Conservation (phyloP, 1,139 yeast species). For the Hanseniaspora uvarum region DNA sequence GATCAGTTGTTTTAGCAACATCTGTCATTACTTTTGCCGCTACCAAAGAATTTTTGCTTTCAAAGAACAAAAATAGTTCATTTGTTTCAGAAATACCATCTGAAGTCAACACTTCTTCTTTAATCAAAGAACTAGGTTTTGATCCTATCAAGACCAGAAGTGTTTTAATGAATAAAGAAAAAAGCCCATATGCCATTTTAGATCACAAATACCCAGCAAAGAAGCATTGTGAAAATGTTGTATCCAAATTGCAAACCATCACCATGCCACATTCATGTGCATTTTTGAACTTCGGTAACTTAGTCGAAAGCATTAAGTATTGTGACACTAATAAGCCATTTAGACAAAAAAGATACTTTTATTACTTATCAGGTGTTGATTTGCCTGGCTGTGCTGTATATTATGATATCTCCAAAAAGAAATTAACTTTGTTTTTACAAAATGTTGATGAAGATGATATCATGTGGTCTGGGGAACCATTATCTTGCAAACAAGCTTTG, state of each 20-base stretch:
- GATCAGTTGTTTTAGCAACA: slow-evolving; percentile 16
- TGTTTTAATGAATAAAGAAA: slow-evolving; percentile 6
- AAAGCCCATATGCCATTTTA: slow-evolving; percentile 15
- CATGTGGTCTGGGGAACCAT: slow-evolving; percentile 92
- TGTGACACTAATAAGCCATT: slow-evolving; percentile 71
- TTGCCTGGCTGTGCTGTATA: slow-evolving; percentile 67
- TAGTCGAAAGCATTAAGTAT: slow-evolving; percentile 53
- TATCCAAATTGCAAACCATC: slow-evolving; percentile 19
- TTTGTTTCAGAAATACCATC: background rate
- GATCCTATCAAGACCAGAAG: slow-evolving; percentile 17
- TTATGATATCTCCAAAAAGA: slow-evolving; percentile 45
- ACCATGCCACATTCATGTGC: slow-evolving; percentile 23
- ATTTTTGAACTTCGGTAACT: slow-evolving; percentile 61
- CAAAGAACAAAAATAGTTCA: background rate
- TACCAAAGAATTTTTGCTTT: background rate
- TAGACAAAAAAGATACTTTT: slow-evolving; percentile 85
- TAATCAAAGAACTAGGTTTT: slow-evolving; percentile 16
- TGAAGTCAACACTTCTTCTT: slow-evolving; percentile 11
- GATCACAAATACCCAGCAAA: slow-evolving; percentile 61
- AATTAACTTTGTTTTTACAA: slow-evolving; percentile 66
- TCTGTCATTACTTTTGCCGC: slow-evolving; percentile 17
- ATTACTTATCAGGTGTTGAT: slow-evolving; percentile 75
- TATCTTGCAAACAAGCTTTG: slow-evolving; percentile 55
- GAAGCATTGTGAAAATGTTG: slow-evolving; percentile 49
- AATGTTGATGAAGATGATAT: slow-evolving; percentile 77